Evolutionary conservation across 108 stramenopile species (phyloP).

Genomic region (Thalassiosira profunda): DNA sequence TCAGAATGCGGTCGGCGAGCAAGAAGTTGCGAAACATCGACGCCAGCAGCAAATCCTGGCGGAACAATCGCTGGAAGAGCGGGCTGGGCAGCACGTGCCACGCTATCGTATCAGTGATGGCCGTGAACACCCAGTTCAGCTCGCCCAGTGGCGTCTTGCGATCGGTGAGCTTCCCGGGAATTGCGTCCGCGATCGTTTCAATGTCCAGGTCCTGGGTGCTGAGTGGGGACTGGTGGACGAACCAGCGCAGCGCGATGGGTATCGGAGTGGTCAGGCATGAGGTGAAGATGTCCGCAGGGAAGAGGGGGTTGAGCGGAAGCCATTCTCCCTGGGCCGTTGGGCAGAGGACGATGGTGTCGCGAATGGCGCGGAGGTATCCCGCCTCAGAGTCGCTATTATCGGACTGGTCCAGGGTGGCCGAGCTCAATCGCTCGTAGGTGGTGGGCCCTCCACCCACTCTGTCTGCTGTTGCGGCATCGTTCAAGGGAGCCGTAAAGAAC

Average conservation of each 20-base stretch:
- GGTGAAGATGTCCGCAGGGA: constrained; percentile 99
- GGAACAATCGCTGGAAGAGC: constrained; percentile 96
- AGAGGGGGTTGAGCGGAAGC: constrained; percentile 94
- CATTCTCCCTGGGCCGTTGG: constrained; percentile 92
- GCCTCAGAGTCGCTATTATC: constrained; percentile 13
- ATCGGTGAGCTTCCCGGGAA: constrained; percentile 94
- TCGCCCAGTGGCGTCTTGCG: constrained; percentile 94
- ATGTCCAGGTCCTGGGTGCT: constrained; percentile 59
- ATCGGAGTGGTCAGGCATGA: constrained; percentile 98
- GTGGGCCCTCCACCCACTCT: constrained; percentile 12
- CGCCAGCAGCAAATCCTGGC: constrained; percentile 97
- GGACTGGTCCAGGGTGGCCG: constrained; percentile 2
- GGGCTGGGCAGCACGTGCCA: constrained; percentile 98
- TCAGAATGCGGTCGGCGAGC: constrained; percentile 96
- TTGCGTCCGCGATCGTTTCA: constrained; percentile 77
- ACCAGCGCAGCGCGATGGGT: constrained; percentile 96
- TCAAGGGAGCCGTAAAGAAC: constrained; percentile 67
- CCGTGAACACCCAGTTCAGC: constrained; percentile 99
- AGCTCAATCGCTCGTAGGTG: background rate
- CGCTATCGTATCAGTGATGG: constrained; percentile 99
- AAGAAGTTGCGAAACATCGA: constrained; percentile 98
- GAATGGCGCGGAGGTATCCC: constrained; percentile 47
- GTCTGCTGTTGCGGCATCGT: constrained; percentile 21
- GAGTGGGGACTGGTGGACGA: constrained; percentile 81
- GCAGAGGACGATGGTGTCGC: constrained; percentile 96